Evolutionary conservation across 768 basidiomycete genomes (phyloP).

Genomic region (Clavulina sp.): DNA sequence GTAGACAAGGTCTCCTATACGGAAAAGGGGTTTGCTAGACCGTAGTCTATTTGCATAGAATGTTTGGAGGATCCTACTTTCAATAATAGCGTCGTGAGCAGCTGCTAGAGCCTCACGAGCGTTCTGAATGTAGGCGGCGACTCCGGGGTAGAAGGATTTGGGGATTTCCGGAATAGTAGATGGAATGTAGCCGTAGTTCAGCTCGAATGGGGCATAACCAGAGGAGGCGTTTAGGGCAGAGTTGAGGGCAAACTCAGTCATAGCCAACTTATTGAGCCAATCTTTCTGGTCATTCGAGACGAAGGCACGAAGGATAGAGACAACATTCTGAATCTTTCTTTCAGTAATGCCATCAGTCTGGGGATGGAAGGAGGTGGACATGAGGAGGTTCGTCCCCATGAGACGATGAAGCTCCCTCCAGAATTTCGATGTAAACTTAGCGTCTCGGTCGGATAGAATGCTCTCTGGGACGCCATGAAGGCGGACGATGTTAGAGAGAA

Average conservation of each 20-base stretch:
- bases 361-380: conserved; percentile 23
- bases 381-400: conserved; percentile 18
- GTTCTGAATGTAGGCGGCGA: conserved; percentile 4
- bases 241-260: conserved; percentile 13
- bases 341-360: conserved; percentile 15
- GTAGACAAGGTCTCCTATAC: conserved; percentile 6
- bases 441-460: conserved; percentile 20
- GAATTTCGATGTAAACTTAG: conserved; percentile 17
- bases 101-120: neutral
- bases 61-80: conserved; percentile 9
- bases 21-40: neutral
- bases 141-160: neutral
- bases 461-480: conserved; percentile 15
- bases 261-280: conserved; percentile 11
- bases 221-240: conserved; percentile 6
- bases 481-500: neutral
- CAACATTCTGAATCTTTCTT: conserved; percentile 17
- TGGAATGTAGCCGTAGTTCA: conserved; percentile 5
- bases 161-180: neutral
- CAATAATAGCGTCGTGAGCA: conserved; percentile 14
- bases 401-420: conserved; percentile 15
- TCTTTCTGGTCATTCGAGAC: conserved; percentile 10
- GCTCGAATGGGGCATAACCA: conserved; percentile 8
- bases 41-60: conserved; percentile 3
- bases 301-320: neutral